Percentiles rank a stretch among this genome's conserved stretches.
Conservation (phyloP, 2,329 filamentous ascomycete species). For the Teratosphaeria pseudoeucalypti region DNA sequence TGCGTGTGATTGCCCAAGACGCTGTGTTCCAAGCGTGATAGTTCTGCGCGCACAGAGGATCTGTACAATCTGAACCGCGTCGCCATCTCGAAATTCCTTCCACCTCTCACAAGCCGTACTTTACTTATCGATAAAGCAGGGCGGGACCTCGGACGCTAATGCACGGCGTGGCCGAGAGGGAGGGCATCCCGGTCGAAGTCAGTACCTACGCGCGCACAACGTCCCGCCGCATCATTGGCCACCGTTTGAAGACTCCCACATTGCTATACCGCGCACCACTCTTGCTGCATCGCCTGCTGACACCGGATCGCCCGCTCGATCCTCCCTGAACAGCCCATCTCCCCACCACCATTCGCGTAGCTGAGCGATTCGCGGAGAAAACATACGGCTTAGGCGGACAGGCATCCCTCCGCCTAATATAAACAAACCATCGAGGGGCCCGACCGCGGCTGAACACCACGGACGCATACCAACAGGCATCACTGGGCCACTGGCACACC, state of each 20-base stretch:
- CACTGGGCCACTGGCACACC: background rate
- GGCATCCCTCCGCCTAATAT: background rate
- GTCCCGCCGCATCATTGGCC: background rate
- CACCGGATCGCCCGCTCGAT: background rate
- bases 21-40: constrained; percentile 14
- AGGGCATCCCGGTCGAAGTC: background rate
- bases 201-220: background rate
- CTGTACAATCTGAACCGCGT: background rate
- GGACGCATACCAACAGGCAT: background rate
- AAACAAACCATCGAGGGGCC: background rate
- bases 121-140: background rate
- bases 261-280: background rate
- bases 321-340: background rate
- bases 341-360: background rate
- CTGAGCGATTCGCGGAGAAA: background rate
- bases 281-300: background rate
- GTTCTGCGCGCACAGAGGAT: constrained; percentile 8
- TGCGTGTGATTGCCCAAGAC: constrained; percentile 17
- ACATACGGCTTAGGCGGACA: background rate
- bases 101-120: background rate
- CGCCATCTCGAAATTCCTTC: background rate
- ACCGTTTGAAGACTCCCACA: background rate
- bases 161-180: background rate
- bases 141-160: background rate
- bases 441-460: background rate